Evolutionary conservation across 768 basidiomycete species (phyloP).

Genomic region (Boletus rex-veris): DNA sequence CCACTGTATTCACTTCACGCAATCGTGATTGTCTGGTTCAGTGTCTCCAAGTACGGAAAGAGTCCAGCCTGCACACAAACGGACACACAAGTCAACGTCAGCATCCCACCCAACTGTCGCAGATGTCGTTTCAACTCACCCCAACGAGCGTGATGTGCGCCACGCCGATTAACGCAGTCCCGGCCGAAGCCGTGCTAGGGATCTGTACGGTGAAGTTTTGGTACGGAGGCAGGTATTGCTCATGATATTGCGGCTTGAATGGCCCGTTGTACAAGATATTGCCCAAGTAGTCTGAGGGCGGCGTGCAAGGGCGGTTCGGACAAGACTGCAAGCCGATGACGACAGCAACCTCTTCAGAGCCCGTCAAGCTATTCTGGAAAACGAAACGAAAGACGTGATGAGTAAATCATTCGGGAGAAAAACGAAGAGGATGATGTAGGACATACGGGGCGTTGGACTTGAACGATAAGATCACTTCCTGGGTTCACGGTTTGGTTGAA

Average conservation of each 20-base stretch:
- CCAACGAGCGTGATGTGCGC: slow-evolving; percentile 38
- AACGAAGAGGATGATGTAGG: neutral
- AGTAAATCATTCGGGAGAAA: neutral
- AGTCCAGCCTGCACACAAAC: slow-evolving; percentile 30
- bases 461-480: slow-evolving; percentile 41
- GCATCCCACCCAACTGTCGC: neutral
- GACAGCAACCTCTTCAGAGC: slow-evolving; percentile 44
- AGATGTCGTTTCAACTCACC: slow-evolving; percentile 28
- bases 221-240: slow-evolving; percentile 27
- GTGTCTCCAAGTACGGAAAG: slow-evolving; percentile 30
- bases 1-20: slow-evolving; percentile 4
- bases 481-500: slow-evolving; percentile 27
- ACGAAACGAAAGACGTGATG: neutral
- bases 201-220: slow-evolving; percentile 45
- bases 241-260: slow-evolving; percentile 34
- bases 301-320: slow-evolving; percentile 21
- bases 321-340: slow-evolving; percentile 45
- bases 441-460: slow-evolving; percentile 49
- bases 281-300: slow-evolving; percentile 35
- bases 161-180: slow-evolving; percentile 36
- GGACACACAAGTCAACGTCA: neutral
- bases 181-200: slow-evolving; percentile 27
- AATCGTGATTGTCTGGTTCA: slow-evolving; percentile 32
- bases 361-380: slow-evolving; percentile 35
- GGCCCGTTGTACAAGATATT: slow-evolving; percentile 45